phyloP scores from a whole-genome alignment of 2,329 filamentous ascomycete species.

The Ascochyta clinopodiicola region DNA sequence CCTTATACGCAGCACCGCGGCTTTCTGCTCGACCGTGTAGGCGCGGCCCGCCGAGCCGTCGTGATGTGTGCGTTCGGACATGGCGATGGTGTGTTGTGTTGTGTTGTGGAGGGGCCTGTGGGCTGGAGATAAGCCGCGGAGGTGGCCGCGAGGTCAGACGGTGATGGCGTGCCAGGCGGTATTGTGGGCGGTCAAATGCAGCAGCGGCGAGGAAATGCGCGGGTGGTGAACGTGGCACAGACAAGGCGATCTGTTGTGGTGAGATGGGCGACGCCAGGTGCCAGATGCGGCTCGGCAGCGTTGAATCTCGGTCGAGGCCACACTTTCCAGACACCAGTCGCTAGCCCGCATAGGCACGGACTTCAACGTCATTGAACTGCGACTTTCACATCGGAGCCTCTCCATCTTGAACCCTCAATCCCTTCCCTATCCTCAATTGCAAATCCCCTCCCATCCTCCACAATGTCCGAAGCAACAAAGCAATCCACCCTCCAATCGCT shows the following conservation, averaged over 20 bases:
- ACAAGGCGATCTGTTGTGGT: conserved; percentile 19
- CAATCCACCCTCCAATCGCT: conserved; percentile 54
- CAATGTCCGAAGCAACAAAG: conserved; percentile 31
- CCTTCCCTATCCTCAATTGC: neutral
- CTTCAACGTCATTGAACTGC: conserved; percentile 33
- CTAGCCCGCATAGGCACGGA: conserved; percentile 27
- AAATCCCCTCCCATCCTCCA: neutral
- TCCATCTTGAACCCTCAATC: neutral
- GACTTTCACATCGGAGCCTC: conserved; percentile 7
- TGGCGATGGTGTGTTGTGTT: conserved; percentile 23
- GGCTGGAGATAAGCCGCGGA: conserved; percentile 3
- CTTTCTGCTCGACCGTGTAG: conserved; percentile 89
- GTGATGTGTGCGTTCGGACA: conserved; percentile 69
- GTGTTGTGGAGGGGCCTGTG: conserved; percentile 12
- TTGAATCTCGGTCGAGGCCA: conserved; percentile 36
- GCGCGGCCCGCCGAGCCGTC: conserved; percentile 78
- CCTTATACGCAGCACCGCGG: conserved; percentile 87
- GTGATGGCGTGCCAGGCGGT: conserved; percentile 1
- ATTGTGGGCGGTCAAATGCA: neutral
- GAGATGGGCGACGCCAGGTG: neutral
- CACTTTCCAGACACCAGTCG: conserved; percentile 33
- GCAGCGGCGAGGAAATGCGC: conserved; percentile 1
- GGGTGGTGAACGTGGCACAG: neutral
- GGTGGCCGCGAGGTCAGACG: conserved; percentile 5
- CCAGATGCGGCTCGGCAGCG: conserved; percentile 25